Percentiles rank a stretch among this genome's conserved stretches.
Evolutionary conservation across 2,329 filamentous ascomycete genomes (phyloP).

Genomic region (Botrytis squamosa): DNA sequence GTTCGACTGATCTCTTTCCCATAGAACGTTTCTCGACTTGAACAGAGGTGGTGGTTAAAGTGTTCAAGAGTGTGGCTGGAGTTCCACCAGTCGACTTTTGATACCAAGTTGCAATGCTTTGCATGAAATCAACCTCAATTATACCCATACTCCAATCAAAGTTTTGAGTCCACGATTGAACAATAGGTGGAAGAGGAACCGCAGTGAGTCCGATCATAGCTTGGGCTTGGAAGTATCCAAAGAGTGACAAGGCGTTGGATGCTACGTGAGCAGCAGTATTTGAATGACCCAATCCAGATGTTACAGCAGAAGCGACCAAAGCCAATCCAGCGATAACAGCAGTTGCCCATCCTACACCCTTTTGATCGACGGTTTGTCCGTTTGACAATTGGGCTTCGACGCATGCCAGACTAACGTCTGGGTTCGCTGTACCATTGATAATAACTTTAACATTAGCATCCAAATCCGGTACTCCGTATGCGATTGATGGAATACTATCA

Average conservation of each 20-base stretch:
- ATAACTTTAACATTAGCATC: conserved; percentile 81
- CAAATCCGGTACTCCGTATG: conserved; percentile 86
- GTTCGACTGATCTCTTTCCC: conserved; percentile 50
- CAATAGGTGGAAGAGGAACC: conserved; percentile 80
- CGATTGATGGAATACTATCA: conserved; percentile 72
- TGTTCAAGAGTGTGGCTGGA: conserved; percentile 74
- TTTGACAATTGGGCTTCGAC: conserved; percentile 87
- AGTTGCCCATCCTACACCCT: conserved; percentile 85
- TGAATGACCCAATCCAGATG: conserved; percentile 85
- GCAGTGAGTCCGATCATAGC: conserved; percentile 85
- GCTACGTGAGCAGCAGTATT: conserved; percentile 95
- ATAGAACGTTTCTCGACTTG: conserved; percentile 64
- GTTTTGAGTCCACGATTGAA: conserved; percentile 91
- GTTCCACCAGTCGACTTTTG: conserved; percentile 88
- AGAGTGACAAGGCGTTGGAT: conserved; percentile 89
- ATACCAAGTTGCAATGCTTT: conserved; percentile 91
- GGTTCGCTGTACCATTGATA: conserved; percentile 66
- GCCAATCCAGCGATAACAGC: conserved; percentile 84
- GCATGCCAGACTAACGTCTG: conserved; percentile 69
- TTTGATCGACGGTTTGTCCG: conserved; percentile 85
- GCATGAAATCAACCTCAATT: conserved; percentile 82
- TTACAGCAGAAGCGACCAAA: conserved; percentile 79
- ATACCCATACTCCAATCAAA: conserved; percentile 99
- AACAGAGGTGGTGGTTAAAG: conserved; percentile 73
- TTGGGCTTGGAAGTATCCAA: conserved; percentile 91